Percentiles rank a stretch among this genome's conserved stretches.
Conservation (phyloP, 164 flowering plant genomes). For the Pachysandra terminalis region DNA sequence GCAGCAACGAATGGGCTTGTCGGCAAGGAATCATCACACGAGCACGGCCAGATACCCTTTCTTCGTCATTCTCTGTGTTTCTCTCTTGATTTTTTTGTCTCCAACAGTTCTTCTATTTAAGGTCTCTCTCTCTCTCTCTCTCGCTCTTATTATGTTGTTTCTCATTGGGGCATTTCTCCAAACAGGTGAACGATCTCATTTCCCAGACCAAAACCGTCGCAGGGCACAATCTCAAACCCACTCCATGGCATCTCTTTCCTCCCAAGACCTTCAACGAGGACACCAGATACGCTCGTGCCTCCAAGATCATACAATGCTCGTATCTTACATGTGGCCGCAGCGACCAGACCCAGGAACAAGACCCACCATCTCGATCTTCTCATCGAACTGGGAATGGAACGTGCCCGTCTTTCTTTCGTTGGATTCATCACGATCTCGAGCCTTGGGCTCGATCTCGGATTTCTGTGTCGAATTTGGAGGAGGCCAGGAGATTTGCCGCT, state of each 20-base stretch:
- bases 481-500: constrained; percentile 57
- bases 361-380: background rate
- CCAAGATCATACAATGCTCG: constrained; percentile 64
- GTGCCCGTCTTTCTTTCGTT: constrained; percentile 66
- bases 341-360: background rate
- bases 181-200: constrained; percentile 50
- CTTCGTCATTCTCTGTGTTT: constrained; percentile 22
- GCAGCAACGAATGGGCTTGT: constrained; percentile 6
- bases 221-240: constrained; percentile 83
- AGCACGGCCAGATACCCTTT: constrained; percentile 16
- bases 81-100: constrained; percentile 37
- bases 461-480: constrained; percentile 34
- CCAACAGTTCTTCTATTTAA: constrained; percentile 31
- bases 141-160: background rate
- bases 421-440: constrained; percentile 62
- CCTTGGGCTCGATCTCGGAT: constrained; percentile 64
- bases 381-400: background rate
- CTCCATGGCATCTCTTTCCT: constrained; percentile 87
- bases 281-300: constrained; percentile 29
- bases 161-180: constrained; percentile 21
- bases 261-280: constrained; percentile 32
- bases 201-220: constrained; percentile 61
- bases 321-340: constrained; percentile 47
- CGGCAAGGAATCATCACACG: background rate
- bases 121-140: constrained; percentile 25